Conservation (phyloP, 257 asterid species). For the Plantago elongata region DNA sequence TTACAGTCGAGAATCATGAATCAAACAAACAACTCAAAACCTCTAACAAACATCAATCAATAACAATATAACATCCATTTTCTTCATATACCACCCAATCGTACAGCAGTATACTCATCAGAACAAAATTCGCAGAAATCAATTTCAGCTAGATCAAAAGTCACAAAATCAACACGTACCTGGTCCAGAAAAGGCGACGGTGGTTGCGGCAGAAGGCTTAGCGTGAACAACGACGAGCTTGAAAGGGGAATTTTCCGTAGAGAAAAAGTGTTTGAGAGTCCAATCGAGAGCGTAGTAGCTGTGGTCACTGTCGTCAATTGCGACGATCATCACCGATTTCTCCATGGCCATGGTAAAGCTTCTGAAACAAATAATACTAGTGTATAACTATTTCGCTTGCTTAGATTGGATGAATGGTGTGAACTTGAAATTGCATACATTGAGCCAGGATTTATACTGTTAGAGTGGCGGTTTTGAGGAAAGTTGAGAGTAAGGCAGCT, state of each 20-base stretch:
- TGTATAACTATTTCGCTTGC: background rate
- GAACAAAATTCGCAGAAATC: background rate
- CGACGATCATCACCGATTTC: slow-evolving; percentile 78
- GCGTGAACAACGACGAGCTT: slow-evolving; percentile 64
- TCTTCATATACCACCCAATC: background rate
- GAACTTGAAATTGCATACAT: background rate
- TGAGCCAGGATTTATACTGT: too few relatives aligned
- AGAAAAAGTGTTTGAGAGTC: slow-evolving; percentile 68
- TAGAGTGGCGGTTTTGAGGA: too few relatives aligned
- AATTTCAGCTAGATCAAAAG: background rate
- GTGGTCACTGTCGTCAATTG: slow-evolving; percentile 74
- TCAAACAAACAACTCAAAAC: too few relatives aligned
- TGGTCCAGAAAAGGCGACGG: slow-evolving; percentile 67
- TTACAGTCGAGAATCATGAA: too few relatives aligned
- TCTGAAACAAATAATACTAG: background rate
- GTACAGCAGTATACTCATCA: too few relatives aligned
- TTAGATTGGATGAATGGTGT: background rate
- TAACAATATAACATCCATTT: too few relatives aligned
- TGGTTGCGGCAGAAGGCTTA: slow-evolving; percentile 46
- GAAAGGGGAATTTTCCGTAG: slow-evolving; percentile 39
- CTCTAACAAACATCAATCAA: too few relatives aligned
- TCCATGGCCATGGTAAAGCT: slow-evolving; percentile 24
- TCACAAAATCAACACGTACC: slow-evolving; percentile 29
- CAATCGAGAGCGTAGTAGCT: slow-evolving; percentile 76
- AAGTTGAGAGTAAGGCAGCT: too few relatives aligned